A percentile compares a stretch with the other conserved stretches of the same genome.
Conservation (phyloP, 1,284 basidiomycete genomes). For the Mixia osmundae region DNA sequence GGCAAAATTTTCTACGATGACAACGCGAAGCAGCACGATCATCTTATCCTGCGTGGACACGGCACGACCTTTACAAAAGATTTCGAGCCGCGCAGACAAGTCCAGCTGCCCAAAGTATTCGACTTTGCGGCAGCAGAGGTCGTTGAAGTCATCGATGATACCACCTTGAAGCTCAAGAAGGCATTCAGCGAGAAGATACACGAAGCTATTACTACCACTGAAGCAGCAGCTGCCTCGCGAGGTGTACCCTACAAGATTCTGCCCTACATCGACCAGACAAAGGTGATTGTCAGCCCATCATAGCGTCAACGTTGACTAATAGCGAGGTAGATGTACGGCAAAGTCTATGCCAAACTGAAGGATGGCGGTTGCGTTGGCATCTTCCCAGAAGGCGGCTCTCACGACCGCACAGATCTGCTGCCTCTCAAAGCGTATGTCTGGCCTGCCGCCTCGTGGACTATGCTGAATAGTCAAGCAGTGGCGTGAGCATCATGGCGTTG, state of each 20-base stretch:
- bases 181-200: conserved; percentile 36
- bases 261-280: conserved; percentile 10
- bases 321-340: conserved; percentile 66
- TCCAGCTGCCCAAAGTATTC: conserved; percentile 64
- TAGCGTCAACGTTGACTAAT: not conserved
- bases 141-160: conserved; percentile 70
- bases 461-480: too few relatives aligned
- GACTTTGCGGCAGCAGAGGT: conserved; percentile 63
- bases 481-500: conserved; percentile 90
- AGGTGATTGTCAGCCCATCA: conserved; percentile 4
- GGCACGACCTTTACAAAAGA: conserved; percentile 58
- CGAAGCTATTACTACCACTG: conserved; percentile 8
- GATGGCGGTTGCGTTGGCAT: conserved; percentile 80
- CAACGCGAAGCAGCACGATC: conserved; percentile 35
- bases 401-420: conserved; percentile 81
- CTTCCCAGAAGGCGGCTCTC: conserved; percentile 92
- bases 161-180: conserved; percentile 49
- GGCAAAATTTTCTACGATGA: conserved; percentile 36
- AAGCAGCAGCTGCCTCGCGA: not conserved
- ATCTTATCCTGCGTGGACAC: conserved; percentile 45
- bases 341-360: conserved; percentile 72
- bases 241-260: conserved; percentile 12
- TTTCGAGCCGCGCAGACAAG: conserved; percentile 55
- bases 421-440: conserved; percentile 94
- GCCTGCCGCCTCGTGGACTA: too few relatives aligned